These are phyloP conservation scores for Pseudocercospora fuligena DNA, from an alignment of 2,329 filamentous ascomycete species.

Conservation along the genomic window DNA sequence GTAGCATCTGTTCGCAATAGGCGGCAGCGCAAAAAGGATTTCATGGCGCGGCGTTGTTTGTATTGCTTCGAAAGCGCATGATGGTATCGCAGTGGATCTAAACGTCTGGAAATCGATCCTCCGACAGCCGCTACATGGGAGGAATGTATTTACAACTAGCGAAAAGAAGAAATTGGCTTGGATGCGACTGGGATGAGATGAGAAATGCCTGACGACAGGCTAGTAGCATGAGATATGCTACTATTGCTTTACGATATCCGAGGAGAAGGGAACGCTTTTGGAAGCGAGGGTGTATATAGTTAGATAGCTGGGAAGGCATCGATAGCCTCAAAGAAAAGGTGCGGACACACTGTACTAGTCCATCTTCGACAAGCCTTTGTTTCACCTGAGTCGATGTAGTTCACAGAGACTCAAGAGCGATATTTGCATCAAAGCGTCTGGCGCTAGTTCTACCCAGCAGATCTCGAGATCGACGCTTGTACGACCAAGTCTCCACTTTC, in stretches of 20 bases:
- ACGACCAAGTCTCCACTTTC: neutral
- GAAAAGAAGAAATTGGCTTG: constrained; percentile 8
- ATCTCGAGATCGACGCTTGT: neutral
- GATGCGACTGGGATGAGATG: constrained; percentile 6
- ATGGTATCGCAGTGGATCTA: constrained; percentile 3
- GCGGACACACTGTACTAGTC: neutral
- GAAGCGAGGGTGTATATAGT: constrained; percentile 17
- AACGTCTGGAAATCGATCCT: neutral
- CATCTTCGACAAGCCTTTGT: neutral
- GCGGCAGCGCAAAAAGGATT: constrained; percentile 38
- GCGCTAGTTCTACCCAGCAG: neutral
- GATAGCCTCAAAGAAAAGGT: neutral
- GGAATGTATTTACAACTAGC: constrained; percentile 1
- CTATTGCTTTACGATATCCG: constrained; percentile 9
- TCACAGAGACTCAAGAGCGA: no score
- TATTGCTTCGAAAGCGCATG: constrained; percentile 8
- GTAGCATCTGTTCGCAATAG: constrained; percentile 45
- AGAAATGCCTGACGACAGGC: constrained; percentile 9
- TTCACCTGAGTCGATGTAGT: neutral
- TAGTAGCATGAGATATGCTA: constrained; percentile 5
- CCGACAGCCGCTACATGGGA: neutral
- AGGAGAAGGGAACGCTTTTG: constrained; percentile 13
- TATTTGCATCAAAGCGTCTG: neutral
- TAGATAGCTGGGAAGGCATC: constrained; percentile 15
- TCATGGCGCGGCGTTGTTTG: constrained; percentile 27